Evolutionary conservation across 345 rosid genomes (phyloP).

Genomic region (Arabis alpina): DNA sequence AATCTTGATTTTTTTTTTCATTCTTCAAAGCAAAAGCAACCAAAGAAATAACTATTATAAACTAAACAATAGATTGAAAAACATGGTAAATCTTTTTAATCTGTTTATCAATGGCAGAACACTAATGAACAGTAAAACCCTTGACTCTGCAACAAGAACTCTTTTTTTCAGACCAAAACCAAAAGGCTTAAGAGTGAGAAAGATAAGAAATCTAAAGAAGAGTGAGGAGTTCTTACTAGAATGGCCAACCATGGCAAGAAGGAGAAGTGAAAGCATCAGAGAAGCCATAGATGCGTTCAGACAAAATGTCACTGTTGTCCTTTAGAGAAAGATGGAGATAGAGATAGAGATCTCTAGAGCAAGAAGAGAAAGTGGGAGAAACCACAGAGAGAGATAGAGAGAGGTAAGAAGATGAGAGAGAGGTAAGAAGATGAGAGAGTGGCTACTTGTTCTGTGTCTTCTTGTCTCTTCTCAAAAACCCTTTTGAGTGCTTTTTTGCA

Average conservation of each 20-base stretch:
- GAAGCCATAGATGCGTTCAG: slow-evolving; percentile 49
- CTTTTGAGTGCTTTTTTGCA: slow-evolving; percentile 38
- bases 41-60: neutral
- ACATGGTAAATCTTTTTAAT: neutral
- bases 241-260: slow-evolving; percentile 53
- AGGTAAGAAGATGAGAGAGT: slow-evolving; percentile 38
- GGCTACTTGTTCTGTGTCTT: slow-evolving; percentile 43
- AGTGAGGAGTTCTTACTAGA: slow-evolving; percentile 51
- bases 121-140: slow-evolving; percentile 35
- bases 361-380: slow-evolving; percentile 12
- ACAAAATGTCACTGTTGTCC: slow-evolving; percentile 27
- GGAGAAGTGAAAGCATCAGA: slow-evolving; percentile 49
- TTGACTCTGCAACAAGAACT: slow-evolving; percentile 15
- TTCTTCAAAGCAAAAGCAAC: neutral
- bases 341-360: slow-evolving; percentile 32
- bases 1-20: slow-evolving; percentile 2
- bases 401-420: slow-evolving; percentile 11
- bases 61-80: neutral
- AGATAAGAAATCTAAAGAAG: slow-evolving; percentile 25
- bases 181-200: slow-evolving; percentile 15
- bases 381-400: slow-evolving; percentile 18
- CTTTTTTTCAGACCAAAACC: slow-evolving; percentile 1
- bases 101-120: slow-evolving; percentile 16
- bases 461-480: slow-evolving; percentile 41
- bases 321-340: slow-evolving; percentile 24